A percentile compares a stretch with the other conserved stretches of the same genome.
These are phyloP conservation scores for Fusarium heterosporum DNA, from an alignment of 2,329 filamentous ascomycete species.

Conservation along the genomic window DNA sequence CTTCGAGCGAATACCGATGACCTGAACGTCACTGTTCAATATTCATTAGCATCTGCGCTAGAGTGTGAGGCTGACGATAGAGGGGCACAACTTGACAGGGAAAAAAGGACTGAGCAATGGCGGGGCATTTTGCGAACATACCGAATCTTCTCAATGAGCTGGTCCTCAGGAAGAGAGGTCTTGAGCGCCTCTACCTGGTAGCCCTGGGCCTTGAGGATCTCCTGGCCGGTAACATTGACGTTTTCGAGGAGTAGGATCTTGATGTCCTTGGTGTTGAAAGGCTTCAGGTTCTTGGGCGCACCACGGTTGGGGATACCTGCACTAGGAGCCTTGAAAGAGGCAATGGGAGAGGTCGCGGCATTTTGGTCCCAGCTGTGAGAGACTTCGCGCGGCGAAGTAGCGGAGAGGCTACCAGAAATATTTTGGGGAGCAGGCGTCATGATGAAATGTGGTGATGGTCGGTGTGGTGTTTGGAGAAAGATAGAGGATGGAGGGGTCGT, in stretches of 20 bases:
- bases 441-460: conserved; percentile 33
- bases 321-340: conserved; percentile 78
- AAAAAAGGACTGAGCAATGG: conserved; percentile 28
- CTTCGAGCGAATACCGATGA: conserved; percentile 98
- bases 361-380: conserved; percentile 69
- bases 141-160: conserved; percentile 97
- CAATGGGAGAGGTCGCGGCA: conserved; percentile 79
- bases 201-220: conserved; percentile 85
- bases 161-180: conserved; percentile 87
- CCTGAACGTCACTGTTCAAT: conserved; percentile 82
- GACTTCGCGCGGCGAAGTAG: conserved; percentile 54
- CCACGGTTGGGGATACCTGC: conserved; percentile 56
- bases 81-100: conserved; percentile 31
- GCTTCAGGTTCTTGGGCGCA: conserved; percentile 82
- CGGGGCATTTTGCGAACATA: conserved; percentile 56
- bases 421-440: conserved; percentile 62
- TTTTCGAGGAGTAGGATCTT: conserved; percentile 97
- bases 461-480: conserved; percentile 44
- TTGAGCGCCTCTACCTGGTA: conserved; percentile 97
- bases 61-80: conserved; percentile 20
- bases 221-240: conserved; percentile 88
- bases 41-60: conserved; percentile 34
- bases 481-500: conserved; percentile 36
- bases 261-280: conserved; percentile 94
- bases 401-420: conserved; percentile 56